Conservation (phyloP, 805 yeast genomes). For the Grigorovia yakushimaensis region DNA sequence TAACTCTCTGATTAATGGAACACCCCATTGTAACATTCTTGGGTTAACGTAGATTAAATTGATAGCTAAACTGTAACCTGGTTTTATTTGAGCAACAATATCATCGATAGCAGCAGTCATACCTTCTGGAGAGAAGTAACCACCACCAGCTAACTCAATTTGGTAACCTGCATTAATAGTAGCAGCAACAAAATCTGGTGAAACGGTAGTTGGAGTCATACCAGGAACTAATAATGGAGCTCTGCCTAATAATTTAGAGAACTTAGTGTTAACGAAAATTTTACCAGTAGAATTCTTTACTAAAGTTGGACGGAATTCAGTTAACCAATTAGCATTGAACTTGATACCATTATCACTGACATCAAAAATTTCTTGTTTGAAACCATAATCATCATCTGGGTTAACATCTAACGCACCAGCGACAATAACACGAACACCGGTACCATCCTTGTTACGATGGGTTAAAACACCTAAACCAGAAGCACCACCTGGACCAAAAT, state of each 20-base stretch:
- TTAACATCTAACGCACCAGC: conserved; percentile 81
- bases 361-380: conserved; percentile 90
- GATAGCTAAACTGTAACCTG: conserved; percentile 86
- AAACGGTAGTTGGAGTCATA: conserved; percentile 97
- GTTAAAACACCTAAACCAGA: conserved; percentile 95
- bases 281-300: conserved; percentile 65
- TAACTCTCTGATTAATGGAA: conserved; percentile 83
- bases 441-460: conserved; percentile 96
- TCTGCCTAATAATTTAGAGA: conserved; percentile 82
- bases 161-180: conserved; percentile 94
- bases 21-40: conserved; percentile 97
- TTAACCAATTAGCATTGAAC: conserved; percentile 85
- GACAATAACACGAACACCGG: conserved; percentile 88
- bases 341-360: conserved; percentile 53
- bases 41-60: conserved; percentile 95
- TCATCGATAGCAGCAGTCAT: conserved; percentile 69
- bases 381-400: conserved; percentile 80
- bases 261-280: conserved; percentile 84
- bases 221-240: conserved; percentile 98
- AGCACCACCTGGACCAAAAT: conserved; percentile 98
- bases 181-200: conserved; percentile 88
- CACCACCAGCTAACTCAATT: conserved; percentile 98
- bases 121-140: conserved; percentile 68
- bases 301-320: conserved; percentile 78
- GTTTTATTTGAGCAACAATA: conserved; percentile 57